A percentile compares a stretch with the other conserved stretches of the same genome.
Conservation (phyloP, 2,329 filamentous ascomycete species). For the Claviceps spartinae region DNA sequence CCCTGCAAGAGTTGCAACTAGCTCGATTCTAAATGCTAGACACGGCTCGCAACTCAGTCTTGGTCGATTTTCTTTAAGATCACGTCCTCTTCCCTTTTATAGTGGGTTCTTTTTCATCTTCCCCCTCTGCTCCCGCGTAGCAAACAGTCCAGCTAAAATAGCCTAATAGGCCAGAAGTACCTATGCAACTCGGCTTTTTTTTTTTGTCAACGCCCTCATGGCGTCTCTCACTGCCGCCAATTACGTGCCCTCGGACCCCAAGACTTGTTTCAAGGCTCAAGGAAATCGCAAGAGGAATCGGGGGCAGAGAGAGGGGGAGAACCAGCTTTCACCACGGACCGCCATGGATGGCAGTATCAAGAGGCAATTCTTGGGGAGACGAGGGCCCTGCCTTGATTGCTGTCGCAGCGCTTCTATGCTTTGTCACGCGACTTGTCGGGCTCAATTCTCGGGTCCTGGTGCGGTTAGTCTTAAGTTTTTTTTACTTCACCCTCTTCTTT, state of each 20-base stretch:
- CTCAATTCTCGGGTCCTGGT: neutral
- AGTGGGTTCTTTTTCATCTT: neutral
- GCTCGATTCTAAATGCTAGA: too few species aligned
- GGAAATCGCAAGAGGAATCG: neutral
- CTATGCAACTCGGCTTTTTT: neutral
- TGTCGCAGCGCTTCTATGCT: too few species aligned
- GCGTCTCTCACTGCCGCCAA: neutral
- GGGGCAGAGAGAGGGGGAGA: neutral
- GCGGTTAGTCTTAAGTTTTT: neutral
- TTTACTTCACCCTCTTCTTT: neutral
- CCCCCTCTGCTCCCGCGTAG: neutral
- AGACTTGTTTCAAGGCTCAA: neutral
- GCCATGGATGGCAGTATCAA: neutral
- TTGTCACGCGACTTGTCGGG: too few species aligned
- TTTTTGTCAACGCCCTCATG: neutral
- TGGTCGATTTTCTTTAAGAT: too few species aligned
- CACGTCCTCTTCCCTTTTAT: too few species aligned
- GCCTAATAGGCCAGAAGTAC: too few species aligned
- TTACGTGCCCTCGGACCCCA: neutral
- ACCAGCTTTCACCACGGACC: neutral
- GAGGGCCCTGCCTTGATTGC: too few species aligned
- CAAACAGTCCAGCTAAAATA: neutral
- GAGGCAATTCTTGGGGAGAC: too few species aligned
- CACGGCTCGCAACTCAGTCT: too few species aligned
- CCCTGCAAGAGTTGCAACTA: too few species aligned